Evolutionary conservation across 2,329 filamentous ascomycete species (phyloP).

Genomic region (Scedosporium dehoogii): DNA sequence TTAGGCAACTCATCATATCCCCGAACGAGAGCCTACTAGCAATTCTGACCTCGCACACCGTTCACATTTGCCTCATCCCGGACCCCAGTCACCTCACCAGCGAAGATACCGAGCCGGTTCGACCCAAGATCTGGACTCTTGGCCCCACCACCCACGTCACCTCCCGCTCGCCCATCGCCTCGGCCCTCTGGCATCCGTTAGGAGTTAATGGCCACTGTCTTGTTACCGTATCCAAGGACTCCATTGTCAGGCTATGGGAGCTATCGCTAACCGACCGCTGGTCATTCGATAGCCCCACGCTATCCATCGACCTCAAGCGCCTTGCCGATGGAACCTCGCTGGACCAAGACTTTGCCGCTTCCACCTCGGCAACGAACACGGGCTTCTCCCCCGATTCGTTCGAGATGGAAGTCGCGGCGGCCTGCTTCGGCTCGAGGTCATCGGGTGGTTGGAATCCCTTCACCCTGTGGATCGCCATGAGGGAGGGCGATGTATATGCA

Average conservation of each 20-base stretch:
- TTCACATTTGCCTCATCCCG: conserved; percentile 80
- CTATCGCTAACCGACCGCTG: conserved; percentile 72
- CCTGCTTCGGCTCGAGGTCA: conserved; percentile 60
- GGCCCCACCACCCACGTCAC: conserved; percentile 87
- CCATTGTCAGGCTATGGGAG: conserved; percentile 85
- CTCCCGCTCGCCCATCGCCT: conserved; percentile 69
- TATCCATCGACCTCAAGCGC: conserved; percentile 82
- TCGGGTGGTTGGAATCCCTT: conserved; percentile 88
- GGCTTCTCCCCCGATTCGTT: conserved; percentile 81
- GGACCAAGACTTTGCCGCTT: conserved; percentile 75
- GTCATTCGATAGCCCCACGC: conserved; percentile 74
- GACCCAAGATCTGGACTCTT: conserved; percentile 80
- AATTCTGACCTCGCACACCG: conserved; percentile 75
- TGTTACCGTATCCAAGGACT: conserved; percentile 81
- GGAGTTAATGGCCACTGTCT: conserved; percentile 73
- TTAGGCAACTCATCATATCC: conserved; percentile 76
- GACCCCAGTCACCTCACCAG: conserved; percentile 66
- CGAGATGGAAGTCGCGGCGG: conserved; percentile 89
- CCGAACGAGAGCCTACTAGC: conserved; percentile 75
- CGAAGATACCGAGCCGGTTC: conserved; percentile 57
- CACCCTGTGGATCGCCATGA: conserved; percentile 96
- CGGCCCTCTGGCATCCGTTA: conserved; percentile 85
- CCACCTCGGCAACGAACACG: conserved; percentile 62
- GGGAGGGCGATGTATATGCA: conserved; percentile 84
- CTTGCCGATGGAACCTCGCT: conserved; percentile 73